phyloP scores from a whole-genome alignment of 2,329 filamentous ascomycete species.

The Neurospora sp. region DNA sequence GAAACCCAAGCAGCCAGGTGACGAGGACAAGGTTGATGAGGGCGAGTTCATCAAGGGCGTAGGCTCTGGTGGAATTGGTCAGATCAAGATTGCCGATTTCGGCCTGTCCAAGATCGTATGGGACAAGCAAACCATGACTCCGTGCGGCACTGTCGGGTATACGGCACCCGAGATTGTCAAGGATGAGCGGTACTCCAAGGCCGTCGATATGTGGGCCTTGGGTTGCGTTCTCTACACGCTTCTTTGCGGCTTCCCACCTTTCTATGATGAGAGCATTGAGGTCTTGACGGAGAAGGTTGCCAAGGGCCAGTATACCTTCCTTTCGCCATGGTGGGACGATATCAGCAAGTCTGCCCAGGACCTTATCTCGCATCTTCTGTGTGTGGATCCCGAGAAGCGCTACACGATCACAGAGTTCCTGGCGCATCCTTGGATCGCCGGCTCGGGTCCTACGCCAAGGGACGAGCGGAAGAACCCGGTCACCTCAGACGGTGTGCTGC shows the following conservation, averaged over 20 bases:
- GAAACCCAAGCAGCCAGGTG: constrained; percentile 73
- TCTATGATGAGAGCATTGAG: constrained; percentile 97
- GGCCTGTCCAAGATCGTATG: constrained; percentile 96
- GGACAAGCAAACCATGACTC: constrained; percentile 97
- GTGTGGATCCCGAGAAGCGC: constrained; percentile 89
- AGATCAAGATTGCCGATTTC: constrained; percentile 97
- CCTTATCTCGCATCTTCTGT: constrained; percentile 83
- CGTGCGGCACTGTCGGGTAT: constrained; percentile 97
- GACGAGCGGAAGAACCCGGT: constrained; percentile 45
- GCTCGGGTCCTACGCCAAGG: constrained; percentile 46
- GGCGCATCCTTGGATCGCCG: constrained; percentile 84
- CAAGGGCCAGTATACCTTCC: constrained; percentile 90
- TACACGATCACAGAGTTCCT: constrained; percentile 92
- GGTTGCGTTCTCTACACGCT: constrained; percentile 96
- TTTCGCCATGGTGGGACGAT: constrained; percentile 99
- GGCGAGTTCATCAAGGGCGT: constrained; percentile 79
- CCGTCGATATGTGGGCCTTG: constrained; percentile 98
- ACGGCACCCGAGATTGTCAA: constrained; percentile 98
- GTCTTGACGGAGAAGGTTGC: constrained; percentile 96
- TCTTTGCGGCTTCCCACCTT: constrained; percentile 93
- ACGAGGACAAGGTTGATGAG: constrained; percentile 96
- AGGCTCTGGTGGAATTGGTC: constrained; percentile 82
- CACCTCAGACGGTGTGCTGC: constrained; percentile 33
- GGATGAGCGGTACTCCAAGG: constrained; percentile 97
- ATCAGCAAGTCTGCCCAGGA: constrained; percentile 94